Conservation (phyloP, 2,329 filamentous ascomycete species). For the Epichloe aotearoae region DNA sequence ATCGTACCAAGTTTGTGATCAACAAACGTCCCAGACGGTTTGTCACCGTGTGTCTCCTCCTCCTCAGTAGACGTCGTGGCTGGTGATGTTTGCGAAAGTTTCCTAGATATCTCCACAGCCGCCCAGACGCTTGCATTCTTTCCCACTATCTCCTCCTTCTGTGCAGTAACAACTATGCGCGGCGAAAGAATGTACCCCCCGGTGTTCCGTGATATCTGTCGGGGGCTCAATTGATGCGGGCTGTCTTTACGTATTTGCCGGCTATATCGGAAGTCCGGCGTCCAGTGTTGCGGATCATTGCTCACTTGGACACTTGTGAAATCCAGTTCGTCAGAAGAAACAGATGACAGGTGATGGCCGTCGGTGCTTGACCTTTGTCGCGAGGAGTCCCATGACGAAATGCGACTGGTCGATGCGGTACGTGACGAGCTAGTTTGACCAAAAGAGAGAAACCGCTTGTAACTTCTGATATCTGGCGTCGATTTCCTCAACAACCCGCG, state of each 20-base stretch:
- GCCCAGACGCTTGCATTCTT: slow-evolving; percentile 29
- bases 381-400: slow-evolving; percentile 1
- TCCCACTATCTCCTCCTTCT: slow-evolving; percentile 22
- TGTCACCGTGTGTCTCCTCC: background rate
- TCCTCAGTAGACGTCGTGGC: background rate
- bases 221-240: slow-evolving; percentile 2
- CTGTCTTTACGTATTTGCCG: background rate
- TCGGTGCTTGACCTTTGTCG: background rate
- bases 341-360: background rate
- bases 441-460: slow-evolving; percentile 3
- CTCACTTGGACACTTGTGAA: background rate
- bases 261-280: background rate
- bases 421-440: slow-evolving; percentile 1
- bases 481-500: slow-evolving; percentile 7
- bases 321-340: slow-evolving; percentile 1
- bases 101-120: slow-evolving; percentile 34
- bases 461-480: slow-evolving; percentile 4
- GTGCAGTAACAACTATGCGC: slow-evolving; percentile 29
- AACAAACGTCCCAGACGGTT: slow-evolving; percentile 7
- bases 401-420: slow-evolving; percentile 1
- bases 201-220: slow-evolving; percentile 4
- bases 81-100: slow-evolving; percentile 17
- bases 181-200: slow-evolving; percentile 25
- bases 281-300: background rate
- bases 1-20: slow-evolving; percentile 11